Conservation (phyloP, 371 early-diverging fungal species). For the Syncephalis fuscata region DNA sequence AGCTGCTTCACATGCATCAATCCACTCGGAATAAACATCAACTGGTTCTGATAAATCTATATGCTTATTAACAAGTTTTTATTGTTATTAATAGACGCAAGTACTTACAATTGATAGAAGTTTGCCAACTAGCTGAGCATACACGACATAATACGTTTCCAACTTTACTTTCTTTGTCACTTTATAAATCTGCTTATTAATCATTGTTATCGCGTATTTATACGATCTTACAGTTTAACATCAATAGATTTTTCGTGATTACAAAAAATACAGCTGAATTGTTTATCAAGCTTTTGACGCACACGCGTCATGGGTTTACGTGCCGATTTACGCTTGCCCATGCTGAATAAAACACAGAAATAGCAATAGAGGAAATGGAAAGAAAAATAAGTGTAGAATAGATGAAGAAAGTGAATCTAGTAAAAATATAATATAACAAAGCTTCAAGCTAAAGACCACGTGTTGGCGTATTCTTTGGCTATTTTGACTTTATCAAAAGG, state of each 20-base stretch:
- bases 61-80: neutral
- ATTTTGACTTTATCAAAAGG: no score
- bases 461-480: no score
- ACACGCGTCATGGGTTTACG: constrained; percentile 53
- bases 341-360: constrained; percentile 4
- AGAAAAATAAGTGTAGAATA: neutral
- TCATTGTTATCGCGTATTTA: neutral
- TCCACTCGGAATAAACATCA: constrained; percentile 75
- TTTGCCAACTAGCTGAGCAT: constrained; percentile 53
- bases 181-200: constrained; percentile 1
- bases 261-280: constrained; percentile 82
- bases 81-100: constrained; percentile 1
- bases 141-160: constrained; percentile 58
- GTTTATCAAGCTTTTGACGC: constrained; percentile 55
- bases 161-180: constrained; percentile 27
- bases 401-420: neutral
- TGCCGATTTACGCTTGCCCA: constrained; percentile 81
- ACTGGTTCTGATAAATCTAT: constrained; percentile 57
- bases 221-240: constrained; percentile 41
- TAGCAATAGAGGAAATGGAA: neutral
- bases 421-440: no score
- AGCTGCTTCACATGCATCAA: constrained; percentile 59
- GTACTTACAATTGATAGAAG: constrained; percentile 41
- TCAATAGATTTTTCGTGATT: constrained; percentile 73
- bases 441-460: no score